Evolutionary conservation across 1,284 basidiomycete species (phyloP).

Genomic region (Boletus holoroseus): DNA sequence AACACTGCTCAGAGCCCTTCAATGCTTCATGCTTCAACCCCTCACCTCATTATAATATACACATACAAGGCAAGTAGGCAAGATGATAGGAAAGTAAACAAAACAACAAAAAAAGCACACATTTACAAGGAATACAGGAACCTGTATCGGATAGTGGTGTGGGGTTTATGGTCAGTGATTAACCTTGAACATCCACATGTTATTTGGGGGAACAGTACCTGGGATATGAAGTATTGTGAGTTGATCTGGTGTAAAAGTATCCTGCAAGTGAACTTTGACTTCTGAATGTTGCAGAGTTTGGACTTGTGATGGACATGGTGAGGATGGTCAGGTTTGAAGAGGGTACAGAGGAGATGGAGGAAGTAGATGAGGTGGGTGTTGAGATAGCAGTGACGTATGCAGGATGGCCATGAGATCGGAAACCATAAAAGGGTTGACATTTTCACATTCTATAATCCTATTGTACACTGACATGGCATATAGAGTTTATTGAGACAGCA

Average conservation of each 20-base stretch:
- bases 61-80: constrained; percentile 28
- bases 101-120: not conserved
- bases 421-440: too few relatives aligned
- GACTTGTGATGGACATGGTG: constrained; percentile 31
- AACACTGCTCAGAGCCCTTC: constrained; percentile 5
- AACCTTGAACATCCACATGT: constrained; percentile 18
- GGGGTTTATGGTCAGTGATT: constrained; percentile 13
- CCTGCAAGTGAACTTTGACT: constrained; percentile 53
- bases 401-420: too few relatives aligned
- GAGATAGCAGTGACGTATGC: constrained; percentile 40
- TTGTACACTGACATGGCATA: too few relatives aligned
- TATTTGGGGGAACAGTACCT: constrained; percentile 11
- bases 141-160: not conserved
- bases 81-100: constrained; percentile 4
- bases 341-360: constrained; percentile 38
- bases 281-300: constrained; percentile 47
- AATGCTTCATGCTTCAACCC: constrained; percentile 4
- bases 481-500: too few relatives aligned
- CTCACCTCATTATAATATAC: constrained; percentile 14
- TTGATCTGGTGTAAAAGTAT: constrained; percentile 11
- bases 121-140: constrained; percentile 10
- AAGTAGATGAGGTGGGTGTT: constrained; percentile 42
- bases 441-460: too few relatives aligned
- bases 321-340: constrained; percentile 38
- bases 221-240: constrained; percentile 14